Evolutionary conservation across 768 basidiomycete species (phyloP).

Genomic region (Astraeus odoratus): DNA sequence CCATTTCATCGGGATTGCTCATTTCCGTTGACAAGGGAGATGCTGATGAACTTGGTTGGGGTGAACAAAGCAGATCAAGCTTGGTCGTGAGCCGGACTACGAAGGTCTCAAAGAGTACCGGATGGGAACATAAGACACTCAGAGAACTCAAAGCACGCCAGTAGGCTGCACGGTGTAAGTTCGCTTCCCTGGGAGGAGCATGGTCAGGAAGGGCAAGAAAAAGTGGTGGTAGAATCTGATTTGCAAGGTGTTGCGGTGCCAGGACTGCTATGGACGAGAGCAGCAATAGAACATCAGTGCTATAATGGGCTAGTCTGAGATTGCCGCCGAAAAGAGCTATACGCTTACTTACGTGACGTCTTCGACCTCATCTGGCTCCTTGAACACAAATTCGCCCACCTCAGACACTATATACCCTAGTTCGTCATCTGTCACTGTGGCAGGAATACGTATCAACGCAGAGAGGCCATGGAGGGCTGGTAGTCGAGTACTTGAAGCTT

Average conservation of each 20-base stretch:
- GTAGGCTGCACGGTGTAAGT: conserved; percentile 50
- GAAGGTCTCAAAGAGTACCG: conserved; percentile 78
- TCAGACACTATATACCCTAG: conserved; percentile 73
- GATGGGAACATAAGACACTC: conserved; percentile 62
- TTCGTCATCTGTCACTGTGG: conserved; percentile 65
- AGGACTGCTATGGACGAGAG: conserved; percentile 53
- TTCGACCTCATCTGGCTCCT: conserved; percentile 42
- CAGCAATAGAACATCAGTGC: conserved; percentile 53
- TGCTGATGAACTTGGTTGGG: conserved; percentile 17
- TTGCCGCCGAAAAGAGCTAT: background rate
- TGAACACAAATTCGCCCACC: conserved; percentile 57
- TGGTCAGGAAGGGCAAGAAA: conserved; percentile 68
- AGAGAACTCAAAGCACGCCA: conserved; percentile 66
- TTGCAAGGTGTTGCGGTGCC: conserved; percentile 59
- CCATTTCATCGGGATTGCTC: conserved; percentile 31
- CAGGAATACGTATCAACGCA: conserved; percentile 55
- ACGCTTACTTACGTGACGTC: conserved; percentile 43
- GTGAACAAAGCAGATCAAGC: conserved; percentile 59
- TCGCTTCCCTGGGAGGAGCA: conserved; percentile 50
- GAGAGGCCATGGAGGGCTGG: conserved; percentile 62
- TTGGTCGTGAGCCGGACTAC: conserved; percentile 72
- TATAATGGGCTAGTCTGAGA: conserved; percentile 21
- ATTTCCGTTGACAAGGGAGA: conserved; percentile 1
- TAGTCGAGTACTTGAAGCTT: conserved; percentile 40
- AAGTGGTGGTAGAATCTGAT: conserved; percentile 74